Conservation (phyloP, 2,329 filamentous ascomycete species). For the Thielaviopsis populi region DNA sequence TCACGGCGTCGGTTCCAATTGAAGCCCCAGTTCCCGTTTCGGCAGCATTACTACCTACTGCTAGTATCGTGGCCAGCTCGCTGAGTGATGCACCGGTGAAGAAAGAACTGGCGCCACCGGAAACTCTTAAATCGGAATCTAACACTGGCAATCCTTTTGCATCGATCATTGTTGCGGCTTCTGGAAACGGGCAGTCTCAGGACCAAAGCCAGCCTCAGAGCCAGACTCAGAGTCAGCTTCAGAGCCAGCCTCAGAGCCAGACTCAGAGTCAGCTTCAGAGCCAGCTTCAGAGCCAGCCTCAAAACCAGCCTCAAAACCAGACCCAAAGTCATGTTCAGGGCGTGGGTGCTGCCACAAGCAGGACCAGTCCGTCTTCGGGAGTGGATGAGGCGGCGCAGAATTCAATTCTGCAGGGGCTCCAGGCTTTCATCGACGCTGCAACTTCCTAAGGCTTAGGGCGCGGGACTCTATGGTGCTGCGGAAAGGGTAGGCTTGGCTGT, state of each 20-base stretch:
- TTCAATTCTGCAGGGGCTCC: slow-evolving; percentile 13
- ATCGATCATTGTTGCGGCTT: not conserved
- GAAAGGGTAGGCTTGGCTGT: not conserved
- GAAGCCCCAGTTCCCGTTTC: slow-evolving; percentile 13
- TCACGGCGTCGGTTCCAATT: slow-evolving; percentile 12
- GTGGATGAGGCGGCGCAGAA: slow-evolving; percentile 1
- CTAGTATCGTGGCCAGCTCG: not conserved
- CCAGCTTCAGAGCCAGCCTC: not conserved
- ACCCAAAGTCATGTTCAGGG: not conserved
- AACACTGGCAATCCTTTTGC: not conserved
- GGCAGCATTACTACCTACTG: not conserved
- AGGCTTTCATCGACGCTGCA: slow-evolving; percentile 17
- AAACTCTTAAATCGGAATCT: not conserved
- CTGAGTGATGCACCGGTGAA: not conserved
- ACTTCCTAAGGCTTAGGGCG: not conserved
- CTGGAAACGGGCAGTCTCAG: not conserved
- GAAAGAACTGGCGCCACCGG: not conserved
- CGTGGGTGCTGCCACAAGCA: not conserved
- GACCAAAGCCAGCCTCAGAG: not conserved
- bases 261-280: not conserved
- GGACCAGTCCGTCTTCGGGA: not conserved
- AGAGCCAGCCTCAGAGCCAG: not conserved
- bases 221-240: not conserved
- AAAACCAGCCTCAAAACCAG: not conserved
- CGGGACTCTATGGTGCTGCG: not conserved